Base-by-base conservation (phyloP, 2,329 filamentous ascomycete genomes). In the Bipolaris sorokiniana region DNA sequence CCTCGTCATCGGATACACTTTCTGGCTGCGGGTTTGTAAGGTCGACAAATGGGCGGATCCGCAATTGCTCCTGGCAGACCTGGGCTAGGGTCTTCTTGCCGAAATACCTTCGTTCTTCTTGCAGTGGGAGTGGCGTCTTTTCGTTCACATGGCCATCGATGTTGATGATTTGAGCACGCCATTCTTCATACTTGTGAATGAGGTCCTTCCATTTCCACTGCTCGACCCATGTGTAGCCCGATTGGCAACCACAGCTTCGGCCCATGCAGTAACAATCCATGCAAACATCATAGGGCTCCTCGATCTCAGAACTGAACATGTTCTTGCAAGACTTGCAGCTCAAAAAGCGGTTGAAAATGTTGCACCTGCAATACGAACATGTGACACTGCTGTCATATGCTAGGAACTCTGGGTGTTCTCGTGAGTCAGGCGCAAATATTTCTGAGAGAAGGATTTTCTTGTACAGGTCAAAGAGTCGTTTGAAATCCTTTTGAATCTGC, bases 221-320 rank as follows among this genome's bases (percentile, higher is more conserved):
- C 73, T 99, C 93, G 48, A 91, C 92, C 93, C 94, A 99, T 59
- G 86, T 87, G 10, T 97, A 84, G 10, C 87, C 88, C 3, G 93
- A 96, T 48, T 96, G 84, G 70, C 95, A 99, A 3, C 86, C 86
- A 73, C 95, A 99, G 44, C 93, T 97, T 49, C 95, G 87, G 20
- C 95, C 95, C 90, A 98, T 96, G n/a, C 88, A 90, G 71, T 96
- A 99, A 72, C 95, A 99, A 66, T 99, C 95, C 90, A 99, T 93
- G 71, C 95, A 99, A 20, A 99, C 84, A 74, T 99, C 95, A 73
- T 98, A 99, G 0, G 91, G 91, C 70, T 98, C 87, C 31, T 88
- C 91, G 53, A 92, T 89, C 23, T 87, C 90, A 57, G 84, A 84
- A 10, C 84, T 80, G 18, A 91, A 81, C 47, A 83, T 81, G 34